These are phyloP conservation scores for Agapanthus africanus DNA, from an alignment of 106 monocot species.

Conservation along the genomic window DNA sequence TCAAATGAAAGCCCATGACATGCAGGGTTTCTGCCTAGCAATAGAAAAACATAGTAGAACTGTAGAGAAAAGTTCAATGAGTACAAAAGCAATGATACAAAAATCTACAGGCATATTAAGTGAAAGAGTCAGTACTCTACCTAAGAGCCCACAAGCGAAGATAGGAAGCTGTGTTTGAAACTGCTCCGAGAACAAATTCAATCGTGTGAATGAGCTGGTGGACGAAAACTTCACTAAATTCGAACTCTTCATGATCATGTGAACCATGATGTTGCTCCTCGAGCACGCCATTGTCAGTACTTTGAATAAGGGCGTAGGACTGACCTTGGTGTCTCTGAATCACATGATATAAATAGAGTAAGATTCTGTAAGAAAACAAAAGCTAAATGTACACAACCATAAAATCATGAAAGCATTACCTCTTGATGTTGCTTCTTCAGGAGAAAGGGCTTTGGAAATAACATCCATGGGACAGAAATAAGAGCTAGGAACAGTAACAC, in stretches of 20 bases:
- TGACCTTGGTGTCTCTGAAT: slow-evolving; percentile 88
- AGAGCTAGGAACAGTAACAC: slow-evolving; percentile 75
- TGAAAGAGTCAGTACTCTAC: no score
- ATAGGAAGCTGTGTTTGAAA: slow-evolving; percentile 96
- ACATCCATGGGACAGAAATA: slow-evolving; percentile 83
- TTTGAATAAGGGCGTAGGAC: slow-evolving; percentile 58
- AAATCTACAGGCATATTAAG: no score
- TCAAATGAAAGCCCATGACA: no score
- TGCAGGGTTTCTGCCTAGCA: no score
- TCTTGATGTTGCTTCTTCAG: slow-evolving; percentile 47
- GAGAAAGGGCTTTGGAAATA: slow-evolving; percentile 65
- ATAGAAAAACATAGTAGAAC: no score
- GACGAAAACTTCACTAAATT: slow-evolving; percentile 92
- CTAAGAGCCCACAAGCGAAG: slow-evolving; percentile 95
- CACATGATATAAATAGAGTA: background rate
- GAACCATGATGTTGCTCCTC: slow-evolving; percentile 59
- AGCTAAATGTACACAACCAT: background rate
- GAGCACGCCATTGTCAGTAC: slow-evolving; percentile 46
- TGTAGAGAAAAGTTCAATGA: no score
- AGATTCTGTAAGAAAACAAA: slow-evolving; percentile 3
- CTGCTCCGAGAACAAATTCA: slow-evolving; percentile 98
- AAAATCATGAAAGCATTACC: slow-evolving; percentile 14
- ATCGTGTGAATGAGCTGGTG: slow-evolving; percentile 97
- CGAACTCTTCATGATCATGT: slow-evolving; percentile 80
- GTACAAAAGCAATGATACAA: no score